Evolutionary conservation across 2,329 filamentous ascomycete genomes (phyloP).

Genomic region (Pyrenophora tritici-repentis): DNA sequence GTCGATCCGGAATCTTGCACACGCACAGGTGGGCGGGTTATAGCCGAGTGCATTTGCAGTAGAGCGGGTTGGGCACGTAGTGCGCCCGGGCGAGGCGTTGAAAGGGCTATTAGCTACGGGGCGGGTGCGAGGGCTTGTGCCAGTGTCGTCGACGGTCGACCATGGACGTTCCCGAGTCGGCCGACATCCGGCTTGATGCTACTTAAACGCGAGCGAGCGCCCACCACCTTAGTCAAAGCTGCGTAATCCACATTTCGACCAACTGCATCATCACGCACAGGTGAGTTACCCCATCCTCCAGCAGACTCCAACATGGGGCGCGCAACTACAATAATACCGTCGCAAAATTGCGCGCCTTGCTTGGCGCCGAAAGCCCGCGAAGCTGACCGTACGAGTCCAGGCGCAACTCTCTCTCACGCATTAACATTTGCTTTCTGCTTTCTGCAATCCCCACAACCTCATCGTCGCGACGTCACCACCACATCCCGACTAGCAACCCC

Average conservation of each 20-base stretch:
- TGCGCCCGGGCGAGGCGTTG: not conserved
- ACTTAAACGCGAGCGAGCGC: constrained; percentile 13
- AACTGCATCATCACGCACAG: constrained; percentile 25
- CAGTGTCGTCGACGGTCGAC: not conserved
- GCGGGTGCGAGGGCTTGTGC: not conserved
- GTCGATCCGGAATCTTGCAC: constrained; percentile 13
- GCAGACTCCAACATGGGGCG: constrained; percentile 5
- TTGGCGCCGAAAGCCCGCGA: constrained; percentile 7
- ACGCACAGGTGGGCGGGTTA: constrained; percentile 5
- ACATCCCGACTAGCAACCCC: not conserved
- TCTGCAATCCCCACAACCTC: not conserved
- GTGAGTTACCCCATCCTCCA: constrained; percentile 21
- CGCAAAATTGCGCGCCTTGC: constrained; percentile 14
- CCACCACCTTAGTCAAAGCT: constrained; percentile 28
- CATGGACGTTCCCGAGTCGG: constrained; percentile 10
- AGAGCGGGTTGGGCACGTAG: constrained; percentile 1
- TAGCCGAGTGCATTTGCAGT: constrained; percentile 11
- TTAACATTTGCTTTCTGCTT: constrained; percentile 1
- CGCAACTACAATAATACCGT: constrained; percentile 12
- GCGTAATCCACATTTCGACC: constrained; percentile 25
- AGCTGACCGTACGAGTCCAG: constrained; percentile 18
- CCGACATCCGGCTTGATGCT: constrained; percentile 6
- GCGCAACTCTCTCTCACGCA: constrained; percentile 8
- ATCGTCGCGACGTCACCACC: constrained; percentile 18
- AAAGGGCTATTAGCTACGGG: not conserved